phyloP scores from a whole-genome alignment of 2,329 filamentous ascomycete genomes.

The Pseudogymnoascus sp. region DNA sequence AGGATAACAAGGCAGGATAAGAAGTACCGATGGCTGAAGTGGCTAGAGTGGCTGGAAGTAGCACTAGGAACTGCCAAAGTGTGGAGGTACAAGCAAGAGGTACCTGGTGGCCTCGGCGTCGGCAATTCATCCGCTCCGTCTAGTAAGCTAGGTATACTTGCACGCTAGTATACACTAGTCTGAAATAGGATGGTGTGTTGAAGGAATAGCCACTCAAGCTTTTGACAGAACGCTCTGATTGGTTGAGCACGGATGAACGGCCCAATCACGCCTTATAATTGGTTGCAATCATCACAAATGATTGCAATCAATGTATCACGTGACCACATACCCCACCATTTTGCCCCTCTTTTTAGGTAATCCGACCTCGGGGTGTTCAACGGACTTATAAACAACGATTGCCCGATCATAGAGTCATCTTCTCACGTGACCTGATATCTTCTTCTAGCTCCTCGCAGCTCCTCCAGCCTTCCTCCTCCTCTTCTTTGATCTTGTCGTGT shows the following conservation, averaged over 20 bases:
- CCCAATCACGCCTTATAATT: background rate
- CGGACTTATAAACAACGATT: background rate
- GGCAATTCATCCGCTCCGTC: background rate
- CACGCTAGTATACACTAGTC: background rate
- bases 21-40: too few relatives aligned
- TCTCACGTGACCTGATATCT: background rate
- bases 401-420: constrained; percentile 4
- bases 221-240: background rate
- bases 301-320: background rate
- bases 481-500: background rate
- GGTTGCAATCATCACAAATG: background rate
- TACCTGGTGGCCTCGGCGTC: background rate
- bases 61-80: too few relatives aligned
- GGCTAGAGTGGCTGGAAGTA: background rate
- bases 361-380: background rate
- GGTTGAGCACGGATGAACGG: constrained; percentile 6
- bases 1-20: background rate
- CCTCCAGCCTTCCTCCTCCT: background rate
- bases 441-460: background rate
- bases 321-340: background rate
- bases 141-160: background rate
- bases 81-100: background rate
- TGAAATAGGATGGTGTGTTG: background rate
- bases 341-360: constrained; percentile 1
- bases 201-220: background rate